phyloP scores from a whole-genome alignment of 805 yeast species.

The Cyberlindnera maritima region DNA sequence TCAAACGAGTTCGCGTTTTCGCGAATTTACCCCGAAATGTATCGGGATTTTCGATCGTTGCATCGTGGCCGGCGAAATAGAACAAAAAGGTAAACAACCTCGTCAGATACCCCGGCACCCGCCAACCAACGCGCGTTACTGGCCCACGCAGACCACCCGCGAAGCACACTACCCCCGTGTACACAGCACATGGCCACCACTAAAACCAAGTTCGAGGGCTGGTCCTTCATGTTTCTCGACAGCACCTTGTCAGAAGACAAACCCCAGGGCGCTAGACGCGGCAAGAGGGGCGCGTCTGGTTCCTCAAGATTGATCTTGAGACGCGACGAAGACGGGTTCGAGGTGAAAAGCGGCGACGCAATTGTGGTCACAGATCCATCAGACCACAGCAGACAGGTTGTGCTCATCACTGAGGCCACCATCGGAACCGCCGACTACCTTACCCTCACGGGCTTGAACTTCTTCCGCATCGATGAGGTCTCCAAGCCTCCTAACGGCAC shows the following conservation, averaged over 20 bases:
- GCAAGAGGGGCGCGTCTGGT: slow-evolving; percentile 15
- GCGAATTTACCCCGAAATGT: no score
- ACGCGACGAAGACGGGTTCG: slow-evolving; percentile 46
- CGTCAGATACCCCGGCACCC: no score
- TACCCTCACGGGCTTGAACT: slow-evolving; percentile 47
- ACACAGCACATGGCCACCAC: slow-evolving; percentile 22
- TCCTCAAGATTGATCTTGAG: slow-evolving; percentile 26
- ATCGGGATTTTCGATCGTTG: no score
- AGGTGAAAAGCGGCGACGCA: slow-evolving; percentile 51
- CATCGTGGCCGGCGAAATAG: no score
- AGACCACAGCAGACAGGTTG: slow-evolving; percentile 38
- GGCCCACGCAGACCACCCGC: no score
- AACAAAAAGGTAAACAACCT: no score
- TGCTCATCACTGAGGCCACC: slow-evolving; percentile 48
- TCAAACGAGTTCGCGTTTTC: no score
- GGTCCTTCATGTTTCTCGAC: slow-evolving; percentile 20
- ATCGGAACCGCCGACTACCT: slow-evolving; percentile 49
- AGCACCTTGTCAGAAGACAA: background rate
- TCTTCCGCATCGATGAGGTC: slow-evolving; percentile 42
- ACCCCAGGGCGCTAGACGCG: slow-evolving; percentile 9
- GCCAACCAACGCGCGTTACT: no score
- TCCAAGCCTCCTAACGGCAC: slow-evolving; percentile 28
- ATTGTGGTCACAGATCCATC: slow-evolving; percentile 39
- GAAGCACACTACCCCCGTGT: no score
- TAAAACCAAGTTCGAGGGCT: slow-evolving; percentile 20